Base-by-base conservation (phyloP, 495 filamentous ascomycete species). In the Penicillium cataractarum region DNA sequence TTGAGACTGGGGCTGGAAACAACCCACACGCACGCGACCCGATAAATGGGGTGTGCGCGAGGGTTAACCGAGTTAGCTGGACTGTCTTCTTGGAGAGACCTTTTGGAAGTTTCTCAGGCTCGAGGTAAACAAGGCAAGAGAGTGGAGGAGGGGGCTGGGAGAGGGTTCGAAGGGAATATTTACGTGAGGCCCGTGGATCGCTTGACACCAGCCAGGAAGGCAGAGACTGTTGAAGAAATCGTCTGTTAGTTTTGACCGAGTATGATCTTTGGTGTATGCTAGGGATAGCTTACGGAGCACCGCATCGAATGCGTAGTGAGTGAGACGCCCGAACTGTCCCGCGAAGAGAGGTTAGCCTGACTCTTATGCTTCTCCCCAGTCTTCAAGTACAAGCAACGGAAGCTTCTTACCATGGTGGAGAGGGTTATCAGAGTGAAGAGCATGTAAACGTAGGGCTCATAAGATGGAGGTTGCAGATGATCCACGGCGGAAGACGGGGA, bases 141-240 rank as follows among this genome's bases (percentile, higher is more conserved):
- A 52, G 58, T 22, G 46, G 35, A 52, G 44, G 57, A n/a, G 33
- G 56, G 35, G 40, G 19, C 10, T 42, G 53, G 9, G 44, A 26
- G 19, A 52, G 46, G 42, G 58, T 55, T 49, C 27, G 46, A 60
- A 27, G 58, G 50, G 46, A 48, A 56, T 69, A 88, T 90, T 83
- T 94, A 99, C 95, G 95, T 97, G 73, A 99, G 83, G 71, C 95
- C 95, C 40, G 95, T 98, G 57, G 92, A 96, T 50, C 95, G 92
- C 77, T 95, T 92, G 80, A 99, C 91, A 67, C 95, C 95, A 21
- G 95, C 95, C 48, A 99, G 90, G 72, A 97, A 93, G 59, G 95
- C 90, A 49, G 95, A 99, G 77, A 99, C 90, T 95, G 68, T 42
- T 12, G 35, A 26, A 44, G 31, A 32, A 46, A 48, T 19, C 49